A percentile compares a stretch with the other conserved stretches of the same genome.
Conservation (phyloP, 441 rosid genomes). For the Pelargonium cotyledonis region DNA sequence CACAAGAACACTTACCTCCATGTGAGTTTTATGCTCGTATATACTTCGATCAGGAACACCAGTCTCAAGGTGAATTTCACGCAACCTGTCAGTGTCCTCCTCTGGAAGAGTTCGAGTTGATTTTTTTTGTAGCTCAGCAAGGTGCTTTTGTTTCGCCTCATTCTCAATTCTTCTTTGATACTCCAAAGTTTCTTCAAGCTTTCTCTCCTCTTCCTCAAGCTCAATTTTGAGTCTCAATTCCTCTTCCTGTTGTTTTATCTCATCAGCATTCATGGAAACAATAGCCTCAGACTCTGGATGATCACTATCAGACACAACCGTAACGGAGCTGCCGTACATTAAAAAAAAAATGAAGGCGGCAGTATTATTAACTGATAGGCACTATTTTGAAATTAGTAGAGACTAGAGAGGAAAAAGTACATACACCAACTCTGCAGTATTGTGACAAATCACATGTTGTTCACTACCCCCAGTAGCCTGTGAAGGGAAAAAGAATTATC, state of each 20-base stretch:
- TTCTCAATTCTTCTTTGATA: constrained; percentile 85
- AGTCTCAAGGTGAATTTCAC: constrained; percentile 28
- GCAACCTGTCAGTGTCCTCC: constrained; percentile 23
- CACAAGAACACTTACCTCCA: background rate
- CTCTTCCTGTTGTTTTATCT: constrained; percentile 60
- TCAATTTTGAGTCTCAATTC: constrained; percentile 63
- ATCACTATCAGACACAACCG: constrained; percentile 47
- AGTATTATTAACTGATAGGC: no score
- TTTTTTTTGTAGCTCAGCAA: constrained; percentile 72
- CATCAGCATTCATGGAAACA: constrained; percentile 37
- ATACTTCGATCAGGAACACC: constrained; percentile 11
- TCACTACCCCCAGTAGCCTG: constrained; percentile 33
- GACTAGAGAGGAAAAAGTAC: background rate
- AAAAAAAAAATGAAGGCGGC: no score
- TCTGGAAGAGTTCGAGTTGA: constrained; percentile 30
- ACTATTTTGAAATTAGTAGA: no score
- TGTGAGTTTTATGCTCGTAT: no score
- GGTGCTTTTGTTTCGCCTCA: constrained; percentile 84
- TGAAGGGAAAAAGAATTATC: constrained; percentile 9
- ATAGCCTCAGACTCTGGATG: constrained; percentile 36
- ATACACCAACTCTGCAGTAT: constrained; percentile 47
- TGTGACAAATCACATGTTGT: constrained; percentile 38
- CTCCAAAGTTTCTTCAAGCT: constrained; percentile 78
- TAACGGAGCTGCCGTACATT: constrained; percentile 43
- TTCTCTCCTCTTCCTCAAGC: constrained; percentile 84